phyloP scores from a whole-genome alignment of 2,329 filamentous ascomycete species.

The Elsinoe fawcettii region DNA sequence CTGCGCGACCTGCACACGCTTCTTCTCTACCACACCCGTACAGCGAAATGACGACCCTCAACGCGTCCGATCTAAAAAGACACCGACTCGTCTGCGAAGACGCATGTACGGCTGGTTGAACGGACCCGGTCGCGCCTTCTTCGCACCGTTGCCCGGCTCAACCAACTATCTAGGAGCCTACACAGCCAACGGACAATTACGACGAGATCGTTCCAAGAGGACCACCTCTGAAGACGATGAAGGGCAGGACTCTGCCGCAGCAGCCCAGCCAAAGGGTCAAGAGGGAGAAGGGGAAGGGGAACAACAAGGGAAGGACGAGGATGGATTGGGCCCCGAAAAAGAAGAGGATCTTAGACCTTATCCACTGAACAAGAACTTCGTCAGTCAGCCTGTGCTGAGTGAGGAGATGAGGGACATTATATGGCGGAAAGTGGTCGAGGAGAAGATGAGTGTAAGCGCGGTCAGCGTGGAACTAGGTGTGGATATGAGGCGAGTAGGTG shows the following conservation, averaged over 20 bases:
- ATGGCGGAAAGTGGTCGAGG: constrained; percentile 58
- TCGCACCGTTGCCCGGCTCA: constrained; percentile 40
- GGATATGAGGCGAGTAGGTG: constrained; percentile 75
- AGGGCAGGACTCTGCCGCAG: not conserved
- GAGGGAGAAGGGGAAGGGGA: constrained; percentile 20
- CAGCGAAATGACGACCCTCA: not conserved
- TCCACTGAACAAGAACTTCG: constrained; percentile 63
- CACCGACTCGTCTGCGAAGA: constrained; percentile 43
- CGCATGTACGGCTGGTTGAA: constrained; percentile 55
- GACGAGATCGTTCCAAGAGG: constrained; percentile 29
- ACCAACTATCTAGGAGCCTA: constrained; percentile 52
- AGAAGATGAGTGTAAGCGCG: constrained; percentile 61
- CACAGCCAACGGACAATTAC: constrained; percentile 41
- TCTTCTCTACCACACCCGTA: not conserved
- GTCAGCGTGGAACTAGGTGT: constrained; percentile 71
- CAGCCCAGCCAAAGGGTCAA: constrained; percentile 17
- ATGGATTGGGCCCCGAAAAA: constrained; percentile 23
- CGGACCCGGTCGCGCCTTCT: constrained; percentile 44
- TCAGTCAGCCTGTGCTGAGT: constrained; percentile 64
- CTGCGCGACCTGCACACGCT: not conserved
- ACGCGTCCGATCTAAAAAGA: constrained; percentile 15
- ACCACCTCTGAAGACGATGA: constrained; percentile 12
- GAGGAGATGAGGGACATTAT: constrained; percentile 67
- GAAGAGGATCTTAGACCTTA: constrained; percentile 50
- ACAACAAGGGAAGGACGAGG: constrained; percentile 20